Conservation (phyloP, 83 land plant genomes). For the Picea abies region DNA sequence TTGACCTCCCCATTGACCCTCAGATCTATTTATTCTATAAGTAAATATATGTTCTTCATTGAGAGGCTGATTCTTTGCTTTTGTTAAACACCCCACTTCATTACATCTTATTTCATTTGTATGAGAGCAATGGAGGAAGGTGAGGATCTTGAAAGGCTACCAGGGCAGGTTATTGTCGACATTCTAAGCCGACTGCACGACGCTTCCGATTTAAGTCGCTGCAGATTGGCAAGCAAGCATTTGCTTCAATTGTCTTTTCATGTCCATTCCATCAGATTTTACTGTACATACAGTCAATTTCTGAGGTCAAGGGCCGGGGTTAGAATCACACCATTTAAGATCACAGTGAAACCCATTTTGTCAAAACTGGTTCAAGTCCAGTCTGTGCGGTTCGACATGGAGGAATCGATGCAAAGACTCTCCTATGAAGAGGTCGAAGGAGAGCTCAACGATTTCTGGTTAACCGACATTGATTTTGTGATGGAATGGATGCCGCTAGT, state of each 20-base stretch:
- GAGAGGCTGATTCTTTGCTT: too few species aligned
- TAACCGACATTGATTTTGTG: conserved; percentile 23
- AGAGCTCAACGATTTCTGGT: conserved; percentile 25
- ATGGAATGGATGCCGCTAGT: conserved; percentile 23
- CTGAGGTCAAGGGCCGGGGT: neutral
- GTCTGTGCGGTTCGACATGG: conserved; percentile 22
- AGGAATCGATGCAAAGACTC: conserved; percentile 13
- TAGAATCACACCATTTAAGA: neutral
- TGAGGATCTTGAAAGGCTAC: too few species aligned
- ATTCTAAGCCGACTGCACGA: conserved; percentile 34
- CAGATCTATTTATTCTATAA: too few species aligned
- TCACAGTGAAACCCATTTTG: conserved; percentile 14
- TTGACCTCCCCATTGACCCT: too few species aligned
- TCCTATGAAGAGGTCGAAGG: conserved; percentile 18
- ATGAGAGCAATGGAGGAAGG: too few species aligned
- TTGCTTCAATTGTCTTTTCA: conserved; percentile 18
- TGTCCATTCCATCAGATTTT: conserved; percentile 21
- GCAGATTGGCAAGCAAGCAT: conserved; percentile 24
- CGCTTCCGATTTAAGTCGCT: conserved; percentile 26
- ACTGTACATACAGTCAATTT: neutral
- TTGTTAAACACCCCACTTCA: too few species aligned
- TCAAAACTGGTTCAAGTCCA: neutral
- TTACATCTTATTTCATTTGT: too few species aligned
- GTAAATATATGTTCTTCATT: too few species aligned
- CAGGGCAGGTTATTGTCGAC: conserved; percentile 13